These are phyloP conservation scores for Tuber indicum DNA, from an alignment of 495 filamentous ascomycete genomes.

Conservation along the genomic window DNA sequence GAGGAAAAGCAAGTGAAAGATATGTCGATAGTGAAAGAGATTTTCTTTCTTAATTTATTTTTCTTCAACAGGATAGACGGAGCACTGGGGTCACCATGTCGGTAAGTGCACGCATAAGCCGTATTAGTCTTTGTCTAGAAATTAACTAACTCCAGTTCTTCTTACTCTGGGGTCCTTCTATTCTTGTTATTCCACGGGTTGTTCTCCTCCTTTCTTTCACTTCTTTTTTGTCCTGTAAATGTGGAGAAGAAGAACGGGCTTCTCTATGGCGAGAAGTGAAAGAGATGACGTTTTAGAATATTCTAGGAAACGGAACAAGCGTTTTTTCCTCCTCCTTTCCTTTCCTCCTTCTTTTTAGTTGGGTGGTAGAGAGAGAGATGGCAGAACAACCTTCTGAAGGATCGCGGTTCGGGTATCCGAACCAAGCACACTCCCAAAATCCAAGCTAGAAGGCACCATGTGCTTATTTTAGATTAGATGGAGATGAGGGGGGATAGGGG, in stretches of 20 bases:
- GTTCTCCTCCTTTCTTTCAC: constrained; percentile 6
- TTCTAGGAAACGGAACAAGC: constrained; percentile 26
- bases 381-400: neutral
- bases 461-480: constrained; percentile 15
- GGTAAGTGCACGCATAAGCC: constrained; percentile 26
- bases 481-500: constrained; percentile 2
- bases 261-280: constrained; percentile 17
- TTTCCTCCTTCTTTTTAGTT: constrained; percentile 4
- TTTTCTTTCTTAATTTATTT: neutral
- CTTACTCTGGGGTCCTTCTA: neutral
- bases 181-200: constrained; percentile 6
- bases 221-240: constrained; percentile 22
- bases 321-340: constrained; percentile 7
- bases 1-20: neutral
- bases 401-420: constrained; percentile 21
- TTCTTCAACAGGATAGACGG: constrained; percentile 9
- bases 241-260: constrained; percentile 13
- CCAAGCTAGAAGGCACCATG: constrained; percentile 15
- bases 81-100: constrained; percentile 31
- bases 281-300: constrained; percentile 20
- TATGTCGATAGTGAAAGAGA: neutral
- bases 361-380: constrained; percentile 3
- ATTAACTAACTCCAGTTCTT: constrained; percentile 17
- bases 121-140: constrained; percentile 24
- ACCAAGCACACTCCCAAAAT: constrained; percentile 25